A percentile compares a stretch with the other conserved stretches of the same genome.
Conservation (phyloP, 2,329 filamentous ascomycete species). For the Venturia carpophila region DNA sequence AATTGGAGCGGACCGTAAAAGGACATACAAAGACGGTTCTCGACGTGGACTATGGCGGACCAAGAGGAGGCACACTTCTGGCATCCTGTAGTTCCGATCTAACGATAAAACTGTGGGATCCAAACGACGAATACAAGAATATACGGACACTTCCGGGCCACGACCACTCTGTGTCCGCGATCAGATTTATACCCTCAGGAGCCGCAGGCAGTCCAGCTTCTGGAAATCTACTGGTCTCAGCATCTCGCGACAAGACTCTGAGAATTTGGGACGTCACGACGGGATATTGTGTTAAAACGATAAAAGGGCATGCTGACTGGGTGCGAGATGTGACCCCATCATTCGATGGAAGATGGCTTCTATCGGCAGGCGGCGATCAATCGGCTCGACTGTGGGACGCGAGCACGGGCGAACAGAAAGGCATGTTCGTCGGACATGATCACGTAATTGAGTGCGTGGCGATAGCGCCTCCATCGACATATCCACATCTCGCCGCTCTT, state of each 20-base stretch:
- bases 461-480: slow-evolving; percentile 71
- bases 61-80: slow-evolving; percentile 67
- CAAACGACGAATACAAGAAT: slow-evolving; percentile 87
- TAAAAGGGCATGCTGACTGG: slow-evolving; percentile 80
- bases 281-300: slow-evolving; percentile 85
- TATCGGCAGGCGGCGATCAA: slow-evolving; percentile 77
- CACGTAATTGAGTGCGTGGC: slow-evolving; percentile 80
- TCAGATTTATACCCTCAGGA: slow-evolving; percentile 80
- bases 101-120: slow-evolving; percentile 93
- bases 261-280: slow-evolving; percentile 90
- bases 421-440: slow-evolving; percentile 77
- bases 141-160: slow-evolving; percentile 85
- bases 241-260: slow-evolving; percentile 76
- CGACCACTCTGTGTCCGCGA: slow-evolving; percentile 82
- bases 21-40: slow-evolving; percentile 84
- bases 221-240: slow-evolving; percentile 77
- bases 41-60: slow-evolving; percentile 85
- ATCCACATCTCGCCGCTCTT: slow-evolving; percentile 66
- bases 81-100: slow-evolving; percentile 82
- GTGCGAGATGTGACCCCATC: slow-evolving; percentile 82
- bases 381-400: slow-evolving; percentile 81
- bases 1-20: slow-evolving; percentile 83
- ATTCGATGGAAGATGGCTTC: slow-evolving; percentile 70
- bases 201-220: slow-evolving; percentile 70
- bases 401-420: slow-evolving; percentile 64